phyloP scores from a whole-genome alignment of 1,284 basidiomycete species.

The Uromyces viciae-fabae region DNA sequence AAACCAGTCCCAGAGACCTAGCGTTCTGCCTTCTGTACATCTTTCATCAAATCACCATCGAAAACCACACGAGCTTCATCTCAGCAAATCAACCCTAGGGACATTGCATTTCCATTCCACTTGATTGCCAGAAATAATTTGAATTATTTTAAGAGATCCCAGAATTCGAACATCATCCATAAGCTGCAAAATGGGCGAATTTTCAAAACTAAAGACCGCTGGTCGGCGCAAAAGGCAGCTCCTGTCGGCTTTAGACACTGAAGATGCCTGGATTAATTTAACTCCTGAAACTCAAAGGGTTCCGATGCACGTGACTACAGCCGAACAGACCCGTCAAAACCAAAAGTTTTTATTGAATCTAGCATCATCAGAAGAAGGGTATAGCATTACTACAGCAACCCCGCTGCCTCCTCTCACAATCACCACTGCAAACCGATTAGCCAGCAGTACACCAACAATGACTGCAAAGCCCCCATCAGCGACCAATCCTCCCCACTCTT shows the following conservation, averaged over 20 bases:
- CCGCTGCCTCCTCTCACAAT: neutral
- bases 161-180: no score
- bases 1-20: conserved; percentile 13
- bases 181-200: neutral
- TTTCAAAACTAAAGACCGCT: neutral
- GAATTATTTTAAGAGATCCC: no score
- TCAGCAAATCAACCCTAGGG: neutral
- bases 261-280: neutral
- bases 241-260: neutral
- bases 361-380: neutral
- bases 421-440: neutral
- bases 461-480: neutral
- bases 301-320: neutral
- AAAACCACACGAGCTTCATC: neutral
- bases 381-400: neutral
- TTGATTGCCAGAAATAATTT: no score
- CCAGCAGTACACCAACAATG: neutral
- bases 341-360: neutral
- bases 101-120: no score
- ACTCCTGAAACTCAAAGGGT: neutral
- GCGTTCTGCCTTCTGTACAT: neutral
- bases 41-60: neutral
- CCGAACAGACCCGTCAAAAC: neutral
- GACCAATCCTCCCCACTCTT: neutral
- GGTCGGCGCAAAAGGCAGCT: neutral